These are phyloP conservation scores for Neodidymelliopsis sp. DNA, from an alignment of 2,329 filamentous ascomycete genomes.

Conservation along the genomic window DNA sequence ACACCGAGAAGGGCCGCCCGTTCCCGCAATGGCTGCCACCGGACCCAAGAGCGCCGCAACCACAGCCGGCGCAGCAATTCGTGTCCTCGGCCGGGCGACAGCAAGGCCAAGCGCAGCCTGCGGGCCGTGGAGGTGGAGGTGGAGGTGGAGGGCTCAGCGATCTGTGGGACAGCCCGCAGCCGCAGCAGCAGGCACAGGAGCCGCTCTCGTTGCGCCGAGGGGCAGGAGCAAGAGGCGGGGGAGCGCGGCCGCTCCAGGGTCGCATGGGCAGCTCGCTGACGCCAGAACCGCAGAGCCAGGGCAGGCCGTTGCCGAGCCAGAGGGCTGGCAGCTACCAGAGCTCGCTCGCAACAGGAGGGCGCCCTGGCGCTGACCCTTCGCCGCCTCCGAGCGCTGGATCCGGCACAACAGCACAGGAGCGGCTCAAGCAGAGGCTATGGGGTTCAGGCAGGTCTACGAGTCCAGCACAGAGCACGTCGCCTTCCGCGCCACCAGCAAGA, in stretches of 20 bases:
- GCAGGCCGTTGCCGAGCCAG: conserved; percentile 74
- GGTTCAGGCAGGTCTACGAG: conserved; percentile 68
- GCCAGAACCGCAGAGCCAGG: conserved; percentile 49
- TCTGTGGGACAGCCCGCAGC: conserved; percentile 62
- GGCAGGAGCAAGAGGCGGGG: conserved; percentile 54
- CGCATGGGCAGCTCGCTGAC: conserved; percentile 43
- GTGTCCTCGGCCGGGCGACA: conserved; percentile 56
- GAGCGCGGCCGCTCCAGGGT: conserved; percentile 33
- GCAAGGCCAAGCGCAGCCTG: conserved; percentile 34
- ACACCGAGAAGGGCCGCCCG: conserved; percentile 82
- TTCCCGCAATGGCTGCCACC: conserved; percentile 89
- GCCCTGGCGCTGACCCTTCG: conserved; percentile 46
- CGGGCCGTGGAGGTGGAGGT: conserved; percentile 43
- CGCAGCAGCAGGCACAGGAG: conserved; percentile 49
- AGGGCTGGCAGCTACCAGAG: conserved; percentile 77
- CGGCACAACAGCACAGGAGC: conserved; percentile 75
- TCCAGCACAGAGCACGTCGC: conserved; percentile 52
- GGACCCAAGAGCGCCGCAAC: conserved; percentile 75
- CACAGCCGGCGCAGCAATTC: conserved; percentile 60
- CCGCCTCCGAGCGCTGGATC: conserved; percentile 50
- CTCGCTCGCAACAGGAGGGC: conserved; percentile 47
- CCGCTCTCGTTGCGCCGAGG: conserved; percentile 52
- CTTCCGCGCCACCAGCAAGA: conserved; percentile 28
- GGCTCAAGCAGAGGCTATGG: conserved; percentile 81
- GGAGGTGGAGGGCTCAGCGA: conserved; percentile 62